phyloP scores from a whole-genome alignment of 805 yeast genomes.

The Candida quercuum region DNA sequence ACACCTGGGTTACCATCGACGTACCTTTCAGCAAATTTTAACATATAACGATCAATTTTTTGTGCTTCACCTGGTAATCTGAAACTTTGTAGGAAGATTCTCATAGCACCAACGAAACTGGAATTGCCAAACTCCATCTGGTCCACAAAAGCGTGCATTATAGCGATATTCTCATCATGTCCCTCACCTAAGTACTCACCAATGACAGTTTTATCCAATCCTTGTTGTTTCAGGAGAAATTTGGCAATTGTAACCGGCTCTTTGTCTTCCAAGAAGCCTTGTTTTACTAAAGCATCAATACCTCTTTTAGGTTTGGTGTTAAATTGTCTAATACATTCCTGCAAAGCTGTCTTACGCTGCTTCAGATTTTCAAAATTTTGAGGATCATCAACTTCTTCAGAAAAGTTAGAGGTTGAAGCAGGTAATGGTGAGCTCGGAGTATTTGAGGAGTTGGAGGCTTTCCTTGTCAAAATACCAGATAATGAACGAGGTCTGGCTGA shows the following conservation, averaged over 20 bases:
- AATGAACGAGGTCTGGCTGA: slow-evolving; percentile 13
- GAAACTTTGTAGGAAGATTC: slow-evolving; percentile 79
- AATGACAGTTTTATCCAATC: slow-evolving; percentile 74
- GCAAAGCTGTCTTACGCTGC: slow-evolving; percentile 72
- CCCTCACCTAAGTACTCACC: slow-evolving; percentile 96
- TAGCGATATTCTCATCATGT: slow-evolving; percentile 64
- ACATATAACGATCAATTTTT: slow-evolving; percentile 93
- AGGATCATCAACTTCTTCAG: slow-evolving; percentile 58
- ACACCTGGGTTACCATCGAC: slow-evolving; percentile 83
- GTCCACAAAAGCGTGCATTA: slow-evolving; percentile 93
- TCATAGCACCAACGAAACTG: slow-evolving; percentile 79
- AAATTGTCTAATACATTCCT: slow-evolving; percentile 74
- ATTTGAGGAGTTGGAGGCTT: slow-evolving; percentile 23
- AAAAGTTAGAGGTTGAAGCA: slow-evolving; percentile 6
- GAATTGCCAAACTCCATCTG: slow-evolving; percentile 66
- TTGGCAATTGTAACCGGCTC: slow-evolving; percentile 67
- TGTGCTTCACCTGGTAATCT: slow-evolving; percentile 98
- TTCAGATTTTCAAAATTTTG: slow-evolving; percentile 81
- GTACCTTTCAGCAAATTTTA: slow-evolving; percentile 92
- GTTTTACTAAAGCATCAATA: slow-evolving; percentile 50
- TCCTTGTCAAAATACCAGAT: slow-evolving; percentile 14
- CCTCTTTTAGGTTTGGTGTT: slow-evolving; percentile 86
- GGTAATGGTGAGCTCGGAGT: slow-evolving; percentile 15
- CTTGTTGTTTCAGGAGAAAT: slow-evolving; percentile 68
- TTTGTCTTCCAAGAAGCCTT: slow-evolving; percentile 57